Conservation (phyloP, 2,329 filamentous ascomycete species). For the Elsinoe australis region DNA sequence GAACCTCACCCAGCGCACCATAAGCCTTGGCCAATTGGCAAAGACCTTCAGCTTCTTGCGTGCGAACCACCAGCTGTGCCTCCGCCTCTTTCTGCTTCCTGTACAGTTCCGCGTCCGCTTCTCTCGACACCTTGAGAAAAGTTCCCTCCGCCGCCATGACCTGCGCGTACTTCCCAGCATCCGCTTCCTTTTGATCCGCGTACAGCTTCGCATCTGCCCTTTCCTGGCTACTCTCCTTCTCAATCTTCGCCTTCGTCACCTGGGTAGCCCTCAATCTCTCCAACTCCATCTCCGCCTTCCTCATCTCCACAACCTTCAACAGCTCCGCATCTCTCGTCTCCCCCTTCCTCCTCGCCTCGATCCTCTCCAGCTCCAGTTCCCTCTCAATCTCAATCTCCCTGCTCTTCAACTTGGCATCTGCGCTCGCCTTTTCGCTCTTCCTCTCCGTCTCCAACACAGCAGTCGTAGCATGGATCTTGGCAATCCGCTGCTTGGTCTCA, state of each 20-base stretch:
- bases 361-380: slow-evolving; percentile 67
- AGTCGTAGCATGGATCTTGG: slow-evolving; percentile 80
- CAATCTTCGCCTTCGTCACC: slow-evolving; percentile 68
- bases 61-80: slow-evolving; percentile 51
- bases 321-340: slow-evolving; percentile 74
- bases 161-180: slow-evolving; percentile 50
- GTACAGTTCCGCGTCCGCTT: slow-evolving; percentile 45
- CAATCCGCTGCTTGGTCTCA: slow-evolving; percentile 75
- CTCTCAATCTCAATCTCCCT: slow-evolving; percentile 64
- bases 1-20: slow-evolving; percentile 58
- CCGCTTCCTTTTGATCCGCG: slow-evolving; percentile 45
- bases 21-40: slow-evolving; percentile 75
- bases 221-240: slow-evolving; percentile 60
- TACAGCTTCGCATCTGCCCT: slow-evolving; percentile 52
- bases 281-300: slow-evolving; percentile 70
- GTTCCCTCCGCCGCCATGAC: slow-evolving; percentile 45
- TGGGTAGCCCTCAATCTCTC: slow-evolving; percentile 70
- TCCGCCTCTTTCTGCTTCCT: slow-evolving; percentile 38
- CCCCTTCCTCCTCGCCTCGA: slow-evolving; percentile 63
- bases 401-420: slow-evolving; percentile 68
- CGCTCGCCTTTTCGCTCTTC: slow-evolving; percentile 70
- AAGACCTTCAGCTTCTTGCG: slow-evolving; percentile 71
- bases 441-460: slow-evolving; percentile 78
- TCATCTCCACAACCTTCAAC: slow-evolving; percentile 67
- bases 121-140: slow-evolving; percentile 30